Percentiles rank a stretch among this genome's conserved stretches.
phyloP scores from a whole-genome alignment of 371 early-diverging fungal genomes.

The Mortierella sp. region DNA sequence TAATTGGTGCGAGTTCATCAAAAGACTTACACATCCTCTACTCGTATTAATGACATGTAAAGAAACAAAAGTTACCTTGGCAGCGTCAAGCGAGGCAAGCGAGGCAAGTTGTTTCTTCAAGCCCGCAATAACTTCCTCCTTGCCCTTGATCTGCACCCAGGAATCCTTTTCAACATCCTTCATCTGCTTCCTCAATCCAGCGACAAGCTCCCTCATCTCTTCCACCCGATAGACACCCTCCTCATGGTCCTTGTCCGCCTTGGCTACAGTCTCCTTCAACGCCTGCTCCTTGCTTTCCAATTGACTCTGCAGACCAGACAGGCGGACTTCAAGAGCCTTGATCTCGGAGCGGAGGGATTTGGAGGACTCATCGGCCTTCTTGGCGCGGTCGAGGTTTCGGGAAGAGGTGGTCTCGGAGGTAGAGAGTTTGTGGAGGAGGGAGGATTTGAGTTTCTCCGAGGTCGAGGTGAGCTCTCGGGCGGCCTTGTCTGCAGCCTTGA shows the following conservation, averaged over 20 bases:
- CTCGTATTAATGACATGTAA: neutral
- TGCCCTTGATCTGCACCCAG: slow-evolving; percentile 4
- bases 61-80: slow-evolving; percentile 15
- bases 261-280: neutral
- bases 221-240: slow-evolving; percentile 17
- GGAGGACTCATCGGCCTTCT: neutral
- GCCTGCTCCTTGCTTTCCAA: neutral
- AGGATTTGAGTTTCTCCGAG: neutral
- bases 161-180: slow-evolving; percentile 7
- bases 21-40: no score
- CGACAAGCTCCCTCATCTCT: slow-evolving; percentile 9
- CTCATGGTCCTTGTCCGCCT: slow-evolving; percentile 11
- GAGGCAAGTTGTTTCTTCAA: slow-evolving; percentile 12
- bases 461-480: neutral
- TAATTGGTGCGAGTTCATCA: neutral
- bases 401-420: neutral
- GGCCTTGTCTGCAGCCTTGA: neutral
- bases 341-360: slow-evolving; percentile 5
- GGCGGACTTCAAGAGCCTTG: neutral
- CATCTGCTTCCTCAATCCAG: slow-evolving; percentile 6
- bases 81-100: slow-evolving; percentile 11
- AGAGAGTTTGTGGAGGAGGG: neutral
- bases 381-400: neutral
- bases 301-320: neutral
- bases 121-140: slow-evolving; percentile 14